Evolutionary conservation across 1,284 basidiomycete genomes (phyloP).

Genomic region (Tilletia horrida): DNA sequence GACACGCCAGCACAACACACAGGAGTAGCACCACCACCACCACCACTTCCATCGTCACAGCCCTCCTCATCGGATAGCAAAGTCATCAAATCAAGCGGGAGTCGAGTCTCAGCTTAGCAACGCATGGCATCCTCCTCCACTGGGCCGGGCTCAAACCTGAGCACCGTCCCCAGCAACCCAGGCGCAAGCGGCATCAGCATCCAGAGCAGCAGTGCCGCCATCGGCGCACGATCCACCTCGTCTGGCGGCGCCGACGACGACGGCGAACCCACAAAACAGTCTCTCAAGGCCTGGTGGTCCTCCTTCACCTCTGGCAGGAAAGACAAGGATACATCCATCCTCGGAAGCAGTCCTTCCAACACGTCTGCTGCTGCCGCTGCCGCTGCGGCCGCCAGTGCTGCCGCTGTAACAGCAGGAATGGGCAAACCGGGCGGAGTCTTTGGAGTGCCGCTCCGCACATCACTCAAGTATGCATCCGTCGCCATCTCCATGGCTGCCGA

Average conservation of each 20-base stretch:
- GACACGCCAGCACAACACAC: no score
- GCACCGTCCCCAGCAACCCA: no score
- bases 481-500: slow-evolving; percentile 86
- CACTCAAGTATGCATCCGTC: slow-evolving; percentile 80
- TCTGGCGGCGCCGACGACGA: slow-evolving; percentile 5
- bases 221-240: neutral
- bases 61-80: no score
- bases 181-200: no score
- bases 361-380: neutral
- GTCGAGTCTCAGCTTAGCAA: no score
- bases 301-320: slow-evolving; percentile 11
- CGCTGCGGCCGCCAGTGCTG: neutral
- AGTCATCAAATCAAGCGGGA: no score
- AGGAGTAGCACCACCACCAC: no score
- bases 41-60: no score
- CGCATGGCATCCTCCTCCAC: no score
- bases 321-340: neutral
- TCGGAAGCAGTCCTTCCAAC: neutral
- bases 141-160: no score
- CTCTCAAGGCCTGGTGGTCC: slow-evolving; percentile 12
- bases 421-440: slow-evolving; percentile 63
- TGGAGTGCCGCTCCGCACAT: slow-evolving; percentile 76
- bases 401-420: neutral
- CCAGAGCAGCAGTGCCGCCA: no score
- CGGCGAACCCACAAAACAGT: slow-evolving; percentile 9